A percentile compares a stretch with the other conserved stretches of the same genome.
Conservation (phyloP, 1,284 basidiomycete species). For the Gymnopus androsaceus region DNA sequence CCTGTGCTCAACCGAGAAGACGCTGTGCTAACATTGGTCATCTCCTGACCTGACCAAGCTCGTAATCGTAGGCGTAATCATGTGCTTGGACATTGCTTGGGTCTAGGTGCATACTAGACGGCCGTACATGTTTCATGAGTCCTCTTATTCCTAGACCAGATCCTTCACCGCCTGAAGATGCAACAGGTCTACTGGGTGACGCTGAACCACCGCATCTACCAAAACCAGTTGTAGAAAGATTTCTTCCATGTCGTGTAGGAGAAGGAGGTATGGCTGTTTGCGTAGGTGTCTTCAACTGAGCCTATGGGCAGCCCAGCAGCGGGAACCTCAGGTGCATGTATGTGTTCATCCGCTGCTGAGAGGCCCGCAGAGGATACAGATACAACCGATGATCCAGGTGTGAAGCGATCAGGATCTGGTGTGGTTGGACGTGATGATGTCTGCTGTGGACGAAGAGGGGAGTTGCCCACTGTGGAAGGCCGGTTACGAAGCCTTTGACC, state of each 20-base stretch:
- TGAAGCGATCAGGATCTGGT: constrained; percentile 1
- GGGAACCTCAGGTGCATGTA: not conserved
- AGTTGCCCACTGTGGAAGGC: not conserved
- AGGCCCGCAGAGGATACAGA: constrained; percentile 44
- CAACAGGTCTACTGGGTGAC: not conserved
- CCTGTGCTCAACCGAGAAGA: constrained; percentile 1
- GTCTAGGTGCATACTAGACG: constrained; percentile 1
- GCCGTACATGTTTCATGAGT: not conserved
- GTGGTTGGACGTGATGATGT: constrained; percentile 6
- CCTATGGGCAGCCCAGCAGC: constrained; percentile 21
- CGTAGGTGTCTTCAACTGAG: constrained; percentile 3
- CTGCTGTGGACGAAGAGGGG: not conserved
- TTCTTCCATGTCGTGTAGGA: constrained; percentile 7
- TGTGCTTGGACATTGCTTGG: not conserved
- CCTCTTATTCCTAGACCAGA: not conserved
- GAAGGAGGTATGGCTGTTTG: too few relatives aligned
- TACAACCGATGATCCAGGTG: constrained; percentile 23
- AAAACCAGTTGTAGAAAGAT: constrained; percentile 5
- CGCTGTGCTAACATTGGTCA: not conserved
- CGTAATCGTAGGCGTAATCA: constrained; percentile 1
- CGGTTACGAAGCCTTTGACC: not conserved
- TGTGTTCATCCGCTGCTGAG: constrained; percentile 29
- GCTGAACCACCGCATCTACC: constrained; percentile 1
- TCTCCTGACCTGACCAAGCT: not conserved
- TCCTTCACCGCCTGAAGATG: not conserved